phyloP scores from a whole-genome alignment of 495 filamentous ascomycete species.

The Penicillium lividum region DNA sequence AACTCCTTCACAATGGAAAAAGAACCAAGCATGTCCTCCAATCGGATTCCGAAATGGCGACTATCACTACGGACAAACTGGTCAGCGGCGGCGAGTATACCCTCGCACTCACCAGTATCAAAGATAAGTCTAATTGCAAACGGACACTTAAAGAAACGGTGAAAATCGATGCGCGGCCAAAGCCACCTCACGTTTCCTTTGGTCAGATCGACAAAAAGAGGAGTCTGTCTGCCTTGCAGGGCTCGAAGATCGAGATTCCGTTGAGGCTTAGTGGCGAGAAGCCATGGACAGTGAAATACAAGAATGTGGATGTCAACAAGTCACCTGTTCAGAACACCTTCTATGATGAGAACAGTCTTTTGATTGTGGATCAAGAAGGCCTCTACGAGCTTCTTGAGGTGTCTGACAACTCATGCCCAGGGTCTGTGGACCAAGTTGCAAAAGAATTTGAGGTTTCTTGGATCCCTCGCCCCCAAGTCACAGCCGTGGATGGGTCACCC shows the following conservation, averaged over 20 bases:
- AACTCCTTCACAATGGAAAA: slow-evolving; percentile 88
- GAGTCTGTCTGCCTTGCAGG: slow-evolving; percentile 72
- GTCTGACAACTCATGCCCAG: slow-evolving; percentile 75
- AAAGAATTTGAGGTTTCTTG: slow-evolving; percentile 78
- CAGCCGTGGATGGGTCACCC: slow-evolving; percentile 60
- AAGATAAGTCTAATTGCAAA: slow-evolving; percentile 84
- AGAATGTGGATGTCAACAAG: slow-evolving; percentile 54
- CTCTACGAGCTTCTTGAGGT: slow-evolving; percentile 77
- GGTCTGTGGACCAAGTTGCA: slow-evolving; percentile 69
- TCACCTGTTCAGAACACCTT: slow-evolving; percentile 51
- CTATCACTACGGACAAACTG: slow-evolving; percentile 72
- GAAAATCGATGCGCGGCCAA: slow-evolving; percentile 81
- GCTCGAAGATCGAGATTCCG: slow-evolving; percentile 69
- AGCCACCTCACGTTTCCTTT: slow-evolving; percentile 82
- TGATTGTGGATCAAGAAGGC: slow-evolving; percentile 66
- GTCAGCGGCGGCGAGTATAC: slow-evolving; percentile 84
- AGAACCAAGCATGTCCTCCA: slow-evolving; percentile 66
- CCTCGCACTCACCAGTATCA: slow-evolving; percentile 76
- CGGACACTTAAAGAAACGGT: slow-evolving; percentile 76
- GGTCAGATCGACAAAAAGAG: slow-evolving; percentile 77
- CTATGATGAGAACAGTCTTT: slow-evolving; percentile 65
- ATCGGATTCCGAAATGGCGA: slow-evolving; percentile 58
- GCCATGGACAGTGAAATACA: slow-evolving; percentile 79
- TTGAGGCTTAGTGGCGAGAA: slow-evolving; percentile 78
- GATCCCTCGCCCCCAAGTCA: slow-evolving; percentile 76